Evolutionary conservation across 2,329 filamentous ascomycete species (phyloP).

Genomic region (Leptoxyphium fumago): DNA sequence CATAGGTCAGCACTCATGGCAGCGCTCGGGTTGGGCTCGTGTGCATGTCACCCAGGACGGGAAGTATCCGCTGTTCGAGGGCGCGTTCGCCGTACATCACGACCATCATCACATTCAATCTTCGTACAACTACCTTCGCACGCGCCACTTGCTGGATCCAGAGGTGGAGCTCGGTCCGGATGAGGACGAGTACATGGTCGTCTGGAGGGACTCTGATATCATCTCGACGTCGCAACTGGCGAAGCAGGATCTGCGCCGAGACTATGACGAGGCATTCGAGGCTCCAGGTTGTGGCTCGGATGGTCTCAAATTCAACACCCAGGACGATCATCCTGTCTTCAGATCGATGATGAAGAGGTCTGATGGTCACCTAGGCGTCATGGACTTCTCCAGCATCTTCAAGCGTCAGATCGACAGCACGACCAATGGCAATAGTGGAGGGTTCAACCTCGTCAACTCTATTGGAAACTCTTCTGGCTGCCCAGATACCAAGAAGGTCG

Average conservation of each 20-base stretch:
- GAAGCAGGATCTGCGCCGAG: slow-evolving; percentile 51
- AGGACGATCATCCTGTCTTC: slow-evolving; percentile 54
- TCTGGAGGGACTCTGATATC: slow-evolving; percentile 87
- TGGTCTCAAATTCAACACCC: slow-evolving; percentile 62
- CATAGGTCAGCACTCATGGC: slow-evolving; percentile 48
- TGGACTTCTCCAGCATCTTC: slow-evolving; percentile 52
- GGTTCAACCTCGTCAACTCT: slow-evolving; percentile 59
- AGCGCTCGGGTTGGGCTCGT: slow-evolving; percentile 72
- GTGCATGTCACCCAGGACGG: slow-evolving; percentile 69
- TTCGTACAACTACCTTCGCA: slow-evolving; percentile 55
- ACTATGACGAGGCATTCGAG: slow-evolving; percentile 5
- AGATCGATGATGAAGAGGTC: slow-evolving; percentile 38
- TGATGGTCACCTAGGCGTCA: slow-evolving; percentile 41
- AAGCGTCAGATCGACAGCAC: slow-evolving; percentile 52
- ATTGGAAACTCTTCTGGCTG: slow-evolving; percentile 80
- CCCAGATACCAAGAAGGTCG: slow-evolving; percentile 78
- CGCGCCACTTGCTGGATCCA: slow-evolving; percentile 59
- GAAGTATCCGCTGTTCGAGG: slow-evolving; percentile 67
- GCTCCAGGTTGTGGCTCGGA: slow-evolving; percentile 51
- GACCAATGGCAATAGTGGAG: slow-evolving; percentile 59
- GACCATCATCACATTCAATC: slow-evolving; percentile 81
- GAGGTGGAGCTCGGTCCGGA: slow-evolving; percentile 35
- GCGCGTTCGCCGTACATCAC: slow-evolving; percentile 65
- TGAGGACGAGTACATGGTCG: slow-evolving; percentile 65
- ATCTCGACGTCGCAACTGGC: slow-evolving; percentile 21